Percentiles rank a stretch among this genome's conserved stretches.
Conservation (phyloP, 78 protist species). For the Kipferlia bialata region DNA sequence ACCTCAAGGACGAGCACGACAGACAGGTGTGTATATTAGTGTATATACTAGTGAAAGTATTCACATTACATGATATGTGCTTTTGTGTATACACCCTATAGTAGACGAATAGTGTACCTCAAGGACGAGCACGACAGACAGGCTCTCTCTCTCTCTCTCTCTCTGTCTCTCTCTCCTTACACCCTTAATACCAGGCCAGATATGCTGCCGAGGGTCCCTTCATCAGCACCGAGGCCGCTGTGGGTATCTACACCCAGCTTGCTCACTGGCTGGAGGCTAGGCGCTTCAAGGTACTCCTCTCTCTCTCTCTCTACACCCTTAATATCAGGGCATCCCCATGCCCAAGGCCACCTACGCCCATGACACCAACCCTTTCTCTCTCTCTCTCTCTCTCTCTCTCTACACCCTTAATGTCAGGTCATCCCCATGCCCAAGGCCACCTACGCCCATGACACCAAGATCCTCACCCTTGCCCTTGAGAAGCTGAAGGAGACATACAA, state of each 20-base stretch:
- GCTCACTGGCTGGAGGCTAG: constrained; percentile 92
- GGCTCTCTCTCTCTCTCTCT: too few species aligned
- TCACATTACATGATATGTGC: too few species aligned
- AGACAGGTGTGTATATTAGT: too few species aligned
- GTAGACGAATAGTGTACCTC: too few species aligned
- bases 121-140: too few species aligned
- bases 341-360: constrained; percentile 95
- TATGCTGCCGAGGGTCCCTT: constrained; percentile 89
- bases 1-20: constrained; percentile 93
- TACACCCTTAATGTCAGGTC: too few species aligned
- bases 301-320: too few species aligned
- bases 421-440: constrained; percentile 96
- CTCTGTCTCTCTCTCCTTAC: too few species aligned
- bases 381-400: too few species aligned
- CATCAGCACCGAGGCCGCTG: constrained; percentile 85
- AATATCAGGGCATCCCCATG: constrained; percentile 86
- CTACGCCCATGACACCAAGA: constrained; percentile 98
- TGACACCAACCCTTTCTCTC: constrained; percentile 92
- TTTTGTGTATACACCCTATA: too few species aligned
- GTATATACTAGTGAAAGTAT: too few species aligned
- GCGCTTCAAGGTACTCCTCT: constrained; percentile 76
- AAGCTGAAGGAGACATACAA: constrained; percentile 83
- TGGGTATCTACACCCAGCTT: constrained; percentile 88
- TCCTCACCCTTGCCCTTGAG: constrained; percentile 92
- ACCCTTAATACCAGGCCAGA: too few species aligned